Evolutionary conservation across 1,284 basidiomycete genomes (phyloP), one percentile per base, ranked within the genome.

Genomic region (Apiotrichum gamsii): DNA sequence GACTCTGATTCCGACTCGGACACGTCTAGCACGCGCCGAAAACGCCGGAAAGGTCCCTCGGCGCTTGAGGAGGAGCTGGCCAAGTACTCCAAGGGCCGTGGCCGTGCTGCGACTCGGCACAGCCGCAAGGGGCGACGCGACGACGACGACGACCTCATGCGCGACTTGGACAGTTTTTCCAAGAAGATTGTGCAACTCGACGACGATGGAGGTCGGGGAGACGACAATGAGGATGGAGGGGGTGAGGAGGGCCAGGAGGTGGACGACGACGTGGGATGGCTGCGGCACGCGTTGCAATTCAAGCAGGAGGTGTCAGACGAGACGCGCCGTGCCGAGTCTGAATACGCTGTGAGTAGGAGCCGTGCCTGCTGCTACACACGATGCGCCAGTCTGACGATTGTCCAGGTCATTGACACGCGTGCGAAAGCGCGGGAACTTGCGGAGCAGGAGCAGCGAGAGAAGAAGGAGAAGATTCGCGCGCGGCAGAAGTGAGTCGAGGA

Each of bases 211-310:
- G 10, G 57, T 42, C 45, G 47, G 40, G 50, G 48, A 33, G 39
- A 32, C 13, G 54, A 35, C 5, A 60, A 56, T 4, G 62, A 43
- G 15, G 65, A 43, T 3, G 37, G 15, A 70, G 52, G 39, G 32
- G 41, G 31, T 11, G 61, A 56, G 3, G 63, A 47, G 20, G 66
- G 53, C 2, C 77, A 87, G 63, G 88, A 91, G 62, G 80, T 90
- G 32, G 89, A 91, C 61, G 77, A 84, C 51, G 89, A 91, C 65
- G 76, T 77, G 8, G 87, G 80, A 8, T 91, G 90, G 76, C 77
- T 91, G 72, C 76, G 73, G 9, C 89, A 93, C 65, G 72, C 78
- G 18, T 74, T 93, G 49, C 79, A 80, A 56, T 90, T 90, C 70
- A 79, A 83, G 16, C 87, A 88, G 66, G 86, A 84, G 48, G 84